Base-by-base conservation (phyloP, 768 basidiomycete genomes). In the Pleurotus eryngii region DNA sequence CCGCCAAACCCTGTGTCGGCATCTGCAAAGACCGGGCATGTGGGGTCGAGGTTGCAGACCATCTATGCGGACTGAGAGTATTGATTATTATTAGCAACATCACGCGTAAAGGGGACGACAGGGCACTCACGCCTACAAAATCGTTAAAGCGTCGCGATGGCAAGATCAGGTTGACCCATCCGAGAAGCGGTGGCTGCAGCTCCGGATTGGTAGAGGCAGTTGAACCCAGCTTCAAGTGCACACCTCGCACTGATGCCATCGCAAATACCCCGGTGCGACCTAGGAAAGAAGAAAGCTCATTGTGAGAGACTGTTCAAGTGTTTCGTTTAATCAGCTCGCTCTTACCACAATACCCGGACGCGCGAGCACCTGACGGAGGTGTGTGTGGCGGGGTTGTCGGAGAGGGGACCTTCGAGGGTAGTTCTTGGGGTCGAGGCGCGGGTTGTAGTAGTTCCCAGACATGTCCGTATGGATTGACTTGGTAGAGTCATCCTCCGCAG, bases 1-100 rank as follows among this genome's bases (percentile, higher is more conserved):
- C 89, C 89, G 60, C 89, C 89, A 60, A 90, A 90, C 3, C 88
- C 89, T 53, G 88, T 90, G 65, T 91, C 89, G 9, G 89, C 89
- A 62, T 91, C 89, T 1, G 88, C 89, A 59, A 91, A 90, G n/a
- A 91, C 83, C 0, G 89, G 89, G 0, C 80, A 75, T 1, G 81
- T 76, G 0, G 87, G 87, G 63, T 83, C 74, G 43, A 89, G 63
- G 48, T 83, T 74, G 70, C 83, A 84, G 49, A 89, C 84, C 84
- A 89, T 87, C 65, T 83, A 81, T 2, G 83, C 87, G 51, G 81
- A 82, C 81, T 83, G 46, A 22, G 46, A 49, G 27, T 51, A 61
- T 50, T 24, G 6, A 57, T 47, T 18, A 56, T 37, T 39, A 40
- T 49, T 17, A 17, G 15, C 26, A 46, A n/a, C 14, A 27, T 30